These are phyloP conservation scores for Dendrobium huoshanense DNA, from an alignment of 106 monocot genomes.

Conservation along the genomic window DNA sequence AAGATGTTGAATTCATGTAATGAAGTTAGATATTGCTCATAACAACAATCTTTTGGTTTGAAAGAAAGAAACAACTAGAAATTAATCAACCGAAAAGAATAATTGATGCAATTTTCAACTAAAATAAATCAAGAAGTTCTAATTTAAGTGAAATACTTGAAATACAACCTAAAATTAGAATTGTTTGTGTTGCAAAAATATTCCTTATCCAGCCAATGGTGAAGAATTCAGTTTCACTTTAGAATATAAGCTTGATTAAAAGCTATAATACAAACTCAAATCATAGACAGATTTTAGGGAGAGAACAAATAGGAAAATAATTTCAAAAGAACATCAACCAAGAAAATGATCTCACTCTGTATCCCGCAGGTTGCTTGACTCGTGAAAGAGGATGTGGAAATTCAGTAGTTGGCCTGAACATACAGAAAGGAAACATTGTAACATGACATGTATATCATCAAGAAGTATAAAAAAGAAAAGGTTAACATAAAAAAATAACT, in stretches of 20 bases:
- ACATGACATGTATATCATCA: neutral
- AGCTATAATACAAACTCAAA: neutral
- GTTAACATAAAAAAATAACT: neutral
- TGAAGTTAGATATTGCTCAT: too few relatives aligned
- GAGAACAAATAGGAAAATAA: neutral
- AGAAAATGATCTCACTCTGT: constrained; percentile 42
- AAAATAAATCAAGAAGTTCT: neutral
- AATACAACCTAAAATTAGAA: neutral
- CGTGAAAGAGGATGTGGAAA: constrained; percentile 96
- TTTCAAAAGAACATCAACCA: neutral
- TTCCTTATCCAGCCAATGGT: neutral
- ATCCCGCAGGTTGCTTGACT: constrained; percentile 74
- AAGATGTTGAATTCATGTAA: too few relatives aligned
- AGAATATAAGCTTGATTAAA: neutral
- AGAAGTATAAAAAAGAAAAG: neutral
- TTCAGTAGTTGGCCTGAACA: constrained; percentile 71
- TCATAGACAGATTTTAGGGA: neutral
- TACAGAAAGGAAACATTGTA: neutral
- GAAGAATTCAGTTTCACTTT: neutral
- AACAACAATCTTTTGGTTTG: too few relatives aligned
- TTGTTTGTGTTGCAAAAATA: neutral
- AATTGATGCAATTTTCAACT: neutral
- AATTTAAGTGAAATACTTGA: neutral
- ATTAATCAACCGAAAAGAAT: too few relatives aligned
- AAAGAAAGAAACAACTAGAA: too few relatives aligned